Conservation (phyloP, 192 early-diverging fungal species). For the Powellomyces hirtus region DNA sequence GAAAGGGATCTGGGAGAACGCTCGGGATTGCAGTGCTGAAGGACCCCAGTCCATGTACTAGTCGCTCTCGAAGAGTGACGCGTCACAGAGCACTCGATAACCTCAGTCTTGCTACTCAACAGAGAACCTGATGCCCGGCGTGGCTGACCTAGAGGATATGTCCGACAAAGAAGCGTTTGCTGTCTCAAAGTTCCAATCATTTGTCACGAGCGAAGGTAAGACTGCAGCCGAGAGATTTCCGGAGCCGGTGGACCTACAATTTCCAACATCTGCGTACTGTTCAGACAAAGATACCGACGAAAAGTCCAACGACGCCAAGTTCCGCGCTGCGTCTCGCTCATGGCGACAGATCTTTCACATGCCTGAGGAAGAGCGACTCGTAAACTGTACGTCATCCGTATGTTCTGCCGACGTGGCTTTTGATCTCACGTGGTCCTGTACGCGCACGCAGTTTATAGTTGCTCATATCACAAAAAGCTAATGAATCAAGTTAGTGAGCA, state of each 20-base stretch:
- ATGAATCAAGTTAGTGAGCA: conserved; percentile 68
- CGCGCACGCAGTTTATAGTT: conserved; percentile 74
- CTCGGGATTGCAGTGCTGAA: too few species aligned
- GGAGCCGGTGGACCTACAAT: too few species aligned
- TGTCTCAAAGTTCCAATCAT: conserved; percentile 84
- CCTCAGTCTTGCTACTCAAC: not conserved
- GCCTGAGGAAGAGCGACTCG: conserved; percentile 76
- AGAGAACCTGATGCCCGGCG: conserved; percentile 76
- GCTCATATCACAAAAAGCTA: conserved; percentile 77
- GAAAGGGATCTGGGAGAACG: too few species aligned
- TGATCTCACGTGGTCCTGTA: not conserved
- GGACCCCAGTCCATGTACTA: too few species aligned
- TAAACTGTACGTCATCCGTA: conserved; percentile 71
- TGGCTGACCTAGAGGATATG: conserved; percentile 70
- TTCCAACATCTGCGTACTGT: too few species aligned
- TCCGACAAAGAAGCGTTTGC: conserved; percentile 84
- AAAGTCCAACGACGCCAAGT: conserved; percentile 79
- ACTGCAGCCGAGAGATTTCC: too few species aligned
- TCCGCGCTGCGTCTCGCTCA: conserved; percentile 79
- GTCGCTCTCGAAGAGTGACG: too few species aligned
- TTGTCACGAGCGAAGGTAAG: conserved; percentile 75
- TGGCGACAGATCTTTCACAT: conserved; percentile 89
- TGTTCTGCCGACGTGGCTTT: not conserved
- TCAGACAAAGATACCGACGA: conserved; percentile 74
- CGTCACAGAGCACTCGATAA: not conserved